phyloP scores from a whole-genome alignment of 2,329 filamentous ascomycete species.

The Cadophora sp. region DNA sequence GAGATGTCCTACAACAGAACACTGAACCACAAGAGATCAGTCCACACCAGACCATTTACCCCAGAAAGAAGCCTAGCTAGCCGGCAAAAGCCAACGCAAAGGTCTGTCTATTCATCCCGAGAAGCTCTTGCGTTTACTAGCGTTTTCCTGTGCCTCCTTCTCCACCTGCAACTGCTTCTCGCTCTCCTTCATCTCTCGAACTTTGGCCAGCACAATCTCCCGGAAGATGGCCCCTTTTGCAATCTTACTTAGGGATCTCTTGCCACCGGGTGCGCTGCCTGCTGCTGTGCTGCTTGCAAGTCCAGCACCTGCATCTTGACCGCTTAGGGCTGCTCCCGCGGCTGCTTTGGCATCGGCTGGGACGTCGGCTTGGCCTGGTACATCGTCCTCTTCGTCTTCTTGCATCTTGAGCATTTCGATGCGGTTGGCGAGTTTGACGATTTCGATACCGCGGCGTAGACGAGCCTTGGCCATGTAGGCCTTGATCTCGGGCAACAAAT shows the following conservation, averaged over 20 bases:
- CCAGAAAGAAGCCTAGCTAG: constrained; percentile 5
- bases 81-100: neutral
- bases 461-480: constrained; percentile 91
- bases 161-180: constrained; percentile 77
- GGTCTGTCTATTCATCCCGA: neutral
- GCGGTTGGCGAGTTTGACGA: constrained; percentile 93
- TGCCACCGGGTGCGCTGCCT: constrained; percentile 39
- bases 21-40: neutral
- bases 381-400: constrained; percentile 83
- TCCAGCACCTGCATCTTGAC: constrained; percentile 26
- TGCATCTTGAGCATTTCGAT: constrained; percentile 95
- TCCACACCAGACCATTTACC: neutral
- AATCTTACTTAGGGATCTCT: constrained; percentile 56
- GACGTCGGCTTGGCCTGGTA: constrained; percentile 67
- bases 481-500: constrained; percentile 96
- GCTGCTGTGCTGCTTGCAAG: constrained; percentile 26
- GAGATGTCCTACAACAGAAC: neutral
- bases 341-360: constrained; percentile 63
- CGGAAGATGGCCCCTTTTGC: constrained; percentile 81
- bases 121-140: constrained; percentile 37
- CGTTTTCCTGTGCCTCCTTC: constrained; percentile 43
- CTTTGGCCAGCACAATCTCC: constrained; percentile 93
- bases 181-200: constrained; percentile 85
- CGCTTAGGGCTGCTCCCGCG: constrained; percentile 53
- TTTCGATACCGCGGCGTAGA: constrained; percentile 90